Conservation (phyloP, 768 basidiomycete species). For the Suillus paluster region DNA sequence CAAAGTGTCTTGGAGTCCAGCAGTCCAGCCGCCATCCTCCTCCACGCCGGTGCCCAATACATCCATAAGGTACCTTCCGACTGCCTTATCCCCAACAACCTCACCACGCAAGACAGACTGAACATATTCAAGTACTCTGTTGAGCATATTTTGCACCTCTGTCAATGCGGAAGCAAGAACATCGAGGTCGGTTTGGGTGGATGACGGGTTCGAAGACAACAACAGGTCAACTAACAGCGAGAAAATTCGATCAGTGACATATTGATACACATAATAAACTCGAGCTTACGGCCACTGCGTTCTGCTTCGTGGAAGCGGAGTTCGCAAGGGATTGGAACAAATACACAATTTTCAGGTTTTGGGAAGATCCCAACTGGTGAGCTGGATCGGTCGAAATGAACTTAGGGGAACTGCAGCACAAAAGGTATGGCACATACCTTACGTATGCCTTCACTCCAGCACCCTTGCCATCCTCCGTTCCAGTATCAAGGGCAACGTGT, state of each 20-base stretch:
- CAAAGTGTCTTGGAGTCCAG: slow-evolving; percentile 85
- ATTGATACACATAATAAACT: neutral
- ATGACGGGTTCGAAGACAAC: slow-evolving; percentile 37
- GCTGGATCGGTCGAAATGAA: slow-evolving; percentile 41
- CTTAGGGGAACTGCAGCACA: slow-evolving; percentile 16
- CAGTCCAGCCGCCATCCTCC: slow-evolving; percentile 76
- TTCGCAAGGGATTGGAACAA: slow-evolving; percentile 89
- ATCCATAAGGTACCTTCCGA: slow-evolving; percentile 92
- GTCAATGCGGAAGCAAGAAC: slow-evolving; percentile 76
- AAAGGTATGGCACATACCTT: slow-evolving; percentile 53
- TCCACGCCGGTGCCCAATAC: slow-evolving; percentile 75
- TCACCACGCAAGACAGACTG: slow-evolving; percentile 80
- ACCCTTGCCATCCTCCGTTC: slow-evolving; percentile 60
- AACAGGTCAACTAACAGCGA: neutral
- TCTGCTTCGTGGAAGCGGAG: slow-evolving; percentile 84
- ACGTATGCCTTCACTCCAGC: slow-evolving; percentile 88
- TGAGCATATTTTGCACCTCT: slow-evolving; percentile 76
- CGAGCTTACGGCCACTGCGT: slow-evolving; percentile 77
- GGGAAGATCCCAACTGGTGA: slow-evolving; percentile 88
- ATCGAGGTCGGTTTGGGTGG: slow-evolving; percentile 73
- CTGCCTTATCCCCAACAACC: slow-evolving; percentile 75
- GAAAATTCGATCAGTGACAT: slow-evolving; percentile 5
- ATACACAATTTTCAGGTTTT: slow-evolving; percentile 94
- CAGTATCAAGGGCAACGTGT: slow-evolving; percentile 90
- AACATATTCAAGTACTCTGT: slow-evolving; percentile 86